These are phyloP conservation scores for Triangularia setosa DNA, from an alignment of 2,329 filamentous ascomycete species.

Conservation along the genomic window DNA sequence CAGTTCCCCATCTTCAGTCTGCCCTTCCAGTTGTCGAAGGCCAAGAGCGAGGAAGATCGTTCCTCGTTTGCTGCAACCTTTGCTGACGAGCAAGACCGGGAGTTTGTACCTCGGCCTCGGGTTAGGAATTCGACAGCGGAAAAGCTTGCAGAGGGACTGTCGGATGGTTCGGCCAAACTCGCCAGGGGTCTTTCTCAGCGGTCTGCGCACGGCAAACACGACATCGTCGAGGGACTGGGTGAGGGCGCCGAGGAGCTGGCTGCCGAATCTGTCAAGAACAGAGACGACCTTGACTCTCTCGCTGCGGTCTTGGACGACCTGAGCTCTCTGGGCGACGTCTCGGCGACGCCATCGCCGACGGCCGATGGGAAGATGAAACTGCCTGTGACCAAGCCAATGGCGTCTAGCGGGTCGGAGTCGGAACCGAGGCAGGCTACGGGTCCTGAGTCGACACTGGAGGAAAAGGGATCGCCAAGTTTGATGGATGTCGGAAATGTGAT, in stretches of 20 bases:
- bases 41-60: conserved; percentile 45
- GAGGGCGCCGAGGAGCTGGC: conserved; percentile 48
- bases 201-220: conserved; percentile 27
- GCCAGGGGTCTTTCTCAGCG: conserved; percentile 43
- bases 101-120: background rate
- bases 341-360: conserved; percentile 14
- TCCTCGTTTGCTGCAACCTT: conserved; percentile 66
- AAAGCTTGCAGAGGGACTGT: conserved; percentile 41
- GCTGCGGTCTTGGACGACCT: conserved; percentile 56
- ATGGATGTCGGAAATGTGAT: background rate
- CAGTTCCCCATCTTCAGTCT: conserved; percentile 58
- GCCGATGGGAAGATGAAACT: background rate
- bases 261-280: conserved; percentile 30
- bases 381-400: background rate
- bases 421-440: background rate
- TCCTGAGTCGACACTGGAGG: background rate
- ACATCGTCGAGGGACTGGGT: conserved; percentile 22
- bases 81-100: conserved; percentile 55
- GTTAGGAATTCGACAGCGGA: background rate
- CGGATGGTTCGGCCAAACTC: conserved; percentile 43
- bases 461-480: background rate
- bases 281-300: conserved; percentile 49
- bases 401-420: background rate
- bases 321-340: conserved; percentile 36
- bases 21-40: conserved; percentile 58